phyloP scores from a whole-genome alignment of 108 stramenopile species.

The Cyclotella sp. region DNA sequence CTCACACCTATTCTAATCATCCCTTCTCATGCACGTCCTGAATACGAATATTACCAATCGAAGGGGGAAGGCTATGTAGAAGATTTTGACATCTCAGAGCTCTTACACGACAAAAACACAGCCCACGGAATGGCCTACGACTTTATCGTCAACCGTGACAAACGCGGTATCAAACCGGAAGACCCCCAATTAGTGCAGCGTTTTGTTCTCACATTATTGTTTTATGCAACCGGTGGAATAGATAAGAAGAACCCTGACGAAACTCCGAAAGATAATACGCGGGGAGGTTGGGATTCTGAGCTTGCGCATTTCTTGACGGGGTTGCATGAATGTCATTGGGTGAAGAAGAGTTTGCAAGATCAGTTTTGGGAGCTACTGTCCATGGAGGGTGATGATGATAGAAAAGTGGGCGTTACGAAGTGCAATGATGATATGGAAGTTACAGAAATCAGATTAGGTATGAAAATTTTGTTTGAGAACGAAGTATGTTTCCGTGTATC shows the following conservation, averaged over 20 bases:
- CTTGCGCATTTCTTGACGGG: conserved; percentile 50
- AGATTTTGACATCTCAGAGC: conserved; percentile 1
- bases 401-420: conserved; percentile 39
- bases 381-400: conserved; percentile 29
- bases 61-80: not conserved
- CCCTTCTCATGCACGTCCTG: conserved; percentile 29
- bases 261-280: conserved; percentile 1
- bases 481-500: conserved; percentile 1
- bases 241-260: conserved; percentile 25
- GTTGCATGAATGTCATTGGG: conserved; percentile 57
- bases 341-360: conserved; percentile 44
- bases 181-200: conserved; percentile 38
- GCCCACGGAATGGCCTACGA: conserved; percentile 52
- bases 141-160: conserved; percentile 45
- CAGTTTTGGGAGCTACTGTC: conserved; percentile 43
- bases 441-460: conserved; percentile 46
- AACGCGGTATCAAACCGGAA: conserved; percentile 19
- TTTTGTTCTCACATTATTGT: conserved; percentile 41
- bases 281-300: conserved; percentile 37
- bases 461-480: not conserved
- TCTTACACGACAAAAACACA: conserved; percentile 40
- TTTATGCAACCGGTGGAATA: conserved; percentile 45
- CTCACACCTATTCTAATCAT: conserved; percentile 28
- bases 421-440: conserved; percentile 53
- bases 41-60: conserved; percentile 42